A percentile compares a stretch with the other conserved stretches of the same genome.
phyloP scores from a whole-genome alignment of 1,139 yeast genomes.

The Lodderomyces metapsilosis region DNA sequence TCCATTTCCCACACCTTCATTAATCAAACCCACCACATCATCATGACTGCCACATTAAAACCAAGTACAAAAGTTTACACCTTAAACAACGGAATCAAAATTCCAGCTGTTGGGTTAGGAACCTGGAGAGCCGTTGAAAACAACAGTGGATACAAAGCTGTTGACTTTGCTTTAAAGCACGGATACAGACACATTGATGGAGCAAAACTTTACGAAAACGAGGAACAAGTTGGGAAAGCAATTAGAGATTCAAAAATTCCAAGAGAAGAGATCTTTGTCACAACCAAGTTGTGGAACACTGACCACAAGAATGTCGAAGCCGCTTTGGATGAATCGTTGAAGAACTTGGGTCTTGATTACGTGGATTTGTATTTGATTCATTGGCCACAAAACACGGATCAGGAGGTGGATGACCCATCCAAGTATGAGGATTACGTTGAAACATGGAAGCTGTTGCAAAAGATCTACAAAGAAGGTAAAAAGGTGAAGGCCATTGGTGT shows the following conservation, averaged over 20 bases:
- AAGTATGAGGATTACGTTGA: slow-evolving; percentile 55
- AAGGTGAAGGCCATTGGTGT: slow-evolving; percentile 62
- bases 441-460: slow-evolving; percentile 71
- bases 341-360: slow-evolving; percentile 70
- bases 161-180: slow-evolving; percentile 56
- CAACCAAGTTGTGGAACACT: slow-evolving; percentile 77
- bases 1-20: neutral
- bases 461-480: slow-evolving; percentile 50
- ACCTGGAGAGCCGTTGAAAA: slow-evolving; percentile 70
- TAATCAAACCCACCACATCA: neutral
- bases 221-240: slow-evolving; percentile 63
- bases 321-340: slow-evolving; percentile 61
- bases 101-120: slow-evolving; percentile 75
- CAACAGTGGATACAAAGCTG: slow-evolving; percentile 62
- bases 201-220: slow-evolving; percentile 68
- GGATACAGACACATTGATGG: slow-evolving; percentile 83
- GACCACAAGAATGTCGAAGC: slow-evolving; percentile 60
- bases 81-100: slow-evolving; percentile 60
- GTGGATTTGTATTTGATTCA: slow-evolving; percentile 82
- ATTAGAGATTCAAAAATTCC: slow-evolving; percentile 66
- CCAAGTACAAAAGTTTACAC: slow-evolving; percentile 25
- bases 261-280: slow-evolving; percentile 69
- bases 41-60: slow-evolving; percentile 13
- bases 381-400: slow-evolving; percentile 71
- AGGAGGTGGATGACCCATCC: slow-evolving; percentile 22